phyloP scores from a whole-genome alignment of 306 rosid species.

The Parietaria judaica region DNA sequence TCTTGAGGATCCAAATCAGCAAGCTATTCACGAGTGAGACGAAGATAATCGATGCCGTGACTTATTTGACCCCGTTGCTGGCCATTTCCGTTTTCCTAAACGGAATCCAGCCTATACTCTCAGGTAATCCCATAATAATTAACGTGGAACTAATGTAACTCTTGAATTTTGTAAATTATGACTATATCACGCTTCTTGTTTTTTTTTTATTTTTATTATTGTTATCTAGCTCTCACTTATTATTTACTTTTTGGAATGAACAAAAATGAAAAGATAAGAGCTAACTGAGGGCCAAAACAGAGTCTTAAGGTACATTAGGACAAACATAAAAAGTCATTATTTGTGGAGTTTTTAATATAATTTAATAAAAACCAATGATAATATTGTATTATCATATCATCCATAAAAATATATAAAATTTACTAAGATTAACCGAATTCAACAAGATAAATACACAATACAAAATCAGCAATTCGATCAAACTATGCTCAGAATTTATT shows the following conservation, averaged over 20 bases:
- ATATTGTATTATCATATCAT: background rate
- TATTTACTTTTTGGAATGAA: too few relatives aligned
- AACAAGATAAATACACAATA: background rate
- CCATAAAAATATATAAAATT: too few relatives aligned
- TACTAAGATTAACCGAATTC: background rate
- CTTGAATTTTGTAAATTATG: background rate
- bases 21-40: conserved; percentile 41
- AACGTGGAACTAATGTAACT: background rate
- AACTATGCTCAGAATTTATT: too few relatives aligned
- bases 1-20: conserved; percentile 34
- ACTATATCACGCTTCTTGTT: too few relatives aligned
- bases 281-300: too few relatives aligned
- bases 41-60: conserved; percentile 36
- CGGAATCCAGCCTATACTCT: conserved; percentile 55
- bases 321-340: too few relatives aligned
- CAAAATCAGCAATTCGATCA: background rate
- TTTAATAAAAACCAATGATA: too few relatives aligned
- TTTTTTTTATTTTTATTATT: too few relatives aligned
- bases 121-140: conserved; percentile 20
- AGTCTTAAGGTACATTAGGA: too few relatives aligned
- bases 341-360: too few relatives aligned
- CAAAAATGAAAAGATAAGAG: too few relatives aligned
- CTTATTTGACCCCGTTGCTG: conserved; percentile 48
- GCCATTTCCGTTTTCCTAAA: conserved; percentile 62
- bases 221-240: too few relatives aligned